A percentile compares a stretch with the other conserved stretches of the same genome.
phyloP scores from a whole-genome alignment of 1,284 basidiomycete species.

The Melampsora occidentalis region DNA sequence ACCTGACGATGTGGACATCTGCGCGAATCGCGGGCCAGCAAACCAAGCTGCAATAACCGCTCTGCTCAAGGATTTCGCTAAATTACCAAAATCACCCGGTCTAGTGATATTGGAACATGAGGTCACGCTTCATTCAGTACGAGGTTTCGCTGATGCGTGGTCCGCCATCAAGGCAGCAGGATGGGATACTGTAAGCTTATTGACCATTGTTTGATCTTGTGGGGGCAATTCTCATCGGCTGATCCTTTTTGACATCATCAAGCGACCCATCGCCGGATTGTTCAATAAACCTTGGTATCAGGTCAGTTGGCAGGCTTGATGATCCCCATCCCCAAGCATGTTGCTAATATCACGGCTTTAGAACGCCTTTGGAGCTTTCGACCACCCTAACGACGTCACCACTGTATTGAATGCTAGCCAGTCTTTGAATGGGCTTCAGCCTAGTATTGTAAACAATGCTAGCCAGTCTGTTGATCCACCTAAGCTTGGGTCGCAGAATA shows the following conservation, averaged over 20 bases:
- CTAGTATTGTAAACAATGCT: background rate
- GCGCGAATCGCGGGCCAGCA: constrained; percentile 16
- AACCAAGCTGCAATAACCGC: constrained; percentile 24
- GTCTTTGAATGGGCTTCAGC: background rate
- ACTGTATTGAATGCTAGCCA: constrained; percentile 23
- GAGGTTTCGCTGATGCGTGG: constrained; percentile 68
- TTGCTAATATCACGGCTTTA: background rate
- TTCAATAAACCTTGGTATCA: constrained; percentile 39
- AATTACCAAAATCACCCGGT: constrained; percentile 63
- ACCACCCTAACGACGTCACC: constrained; percentile 15
- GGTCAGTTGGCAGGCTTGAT: constrained; percentile 1
- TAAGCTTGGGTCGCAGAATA: background rate
- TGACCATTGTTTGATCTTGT: background rate
- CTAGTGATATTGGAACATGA: constrained; percentile 82
- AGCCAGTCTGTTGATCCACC: background rate
- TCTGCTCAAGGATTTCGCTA: constrained; percentile 12
- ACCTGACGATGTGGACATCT: constrained; percentile 35
- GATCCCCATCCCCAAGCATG: background rate
- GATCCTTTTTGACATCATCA: background rate
- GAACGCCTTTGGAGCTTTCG: constrained; percentile 33
- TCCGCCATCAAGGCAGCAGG: constrained; percentile 64
- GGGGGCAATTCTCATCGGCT: background rate
- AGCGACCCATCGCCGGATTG: constrained; percentile 30
- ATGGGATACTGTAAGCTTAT: constrained; percentile 64
- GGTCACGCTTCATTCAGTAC: constrained; percentile 64